Evolutionary conservation across 495 filamentous ascomycete species (phyloP), one percentile per base, ranked within the genome.

Genomic region (Hypoxylon crocopeplum): DNA sequence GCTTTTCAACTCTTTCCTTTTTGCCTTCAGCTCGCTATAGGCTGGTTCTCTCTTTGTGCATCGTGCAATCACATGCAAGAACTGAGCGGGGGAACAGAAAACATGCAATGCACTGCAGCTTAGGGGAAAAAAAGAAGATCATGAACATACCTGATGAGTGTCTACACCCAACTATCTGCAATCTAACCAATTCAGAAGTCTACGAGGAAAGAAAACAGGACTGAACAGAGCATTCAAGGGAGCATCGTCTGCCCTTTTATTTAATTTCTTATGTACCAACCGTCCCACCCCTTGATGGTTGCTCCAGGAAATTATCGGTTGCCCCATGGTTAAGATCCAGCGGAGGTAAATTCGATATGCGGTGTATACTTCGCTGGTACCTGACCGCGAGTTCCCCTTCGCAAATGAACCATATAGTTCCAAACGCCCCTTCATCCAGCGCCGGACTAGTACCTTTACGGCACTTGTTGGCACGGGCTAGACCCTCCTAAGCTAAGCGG

Each of bases 331-430:
- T 36, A 51, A 48, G 53, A 64, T 64, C 29, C 40, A 58, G 61
- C 61, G 55, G 49, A 64, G 49, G 21, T 49, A 47, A 34, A 53
- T 46, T 64, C 61, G 54, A 64, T 46, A 50, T 64, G 61, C 61
- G 61, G 55, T 64, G 61, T 64, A 59, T 39, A n/a, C n/a, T 19
- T 45, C 33, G 55, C 49, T 55, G 15, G 53, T 54, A 53, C 60
- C 46, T 55, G 44, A 40, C 55, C 42, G 44, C 37, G 48, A 30
- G 49, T 38, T 21, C 54, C 48, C n/a, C 48, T 16, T 54, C 44
- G 16, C 20, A 38, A 29, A 40, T 48, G 27, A 57, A n/a, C n/a
- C n/a, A n/a, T n/a, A n/a, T n/a, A n/a, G n/a, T n/a, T n/a, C n/a
- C n/a, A 46, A 57, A 39, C 42, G 10, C 52, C 47, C 60, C 48